These are phyloP conservation scores for Delitschia confertaspora DNA, from an alignment of 495 filamentous ascomycete species.

Conservation along the genomic window DNA sequence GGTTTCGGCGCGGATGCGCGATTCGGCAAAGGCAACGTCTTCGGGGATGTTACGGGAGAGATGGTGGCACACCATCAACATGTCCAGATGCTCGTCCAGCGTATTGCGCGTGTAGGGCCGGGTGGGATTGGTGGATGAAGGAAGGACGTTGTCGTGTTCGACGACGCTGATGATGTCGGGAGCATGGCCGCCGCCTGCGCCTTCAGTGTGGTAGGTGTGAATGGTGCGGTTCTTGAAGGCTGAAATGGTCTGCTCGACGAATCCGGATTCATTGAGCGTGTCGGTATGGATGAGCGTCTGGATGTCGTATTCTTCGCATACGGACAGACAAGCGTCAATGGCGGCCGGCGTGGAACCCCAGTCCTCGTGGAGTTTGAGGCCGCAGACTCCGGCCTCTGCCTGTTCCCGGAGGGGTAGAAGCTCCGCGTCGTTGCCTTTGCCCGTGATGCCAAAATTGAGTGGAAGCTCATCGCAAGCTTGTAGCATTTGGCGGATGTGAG, in stretches of 20 bases:
- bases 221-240: constrained; percentile 87
- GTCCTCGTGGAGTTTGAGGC: constrained; percentile 94
- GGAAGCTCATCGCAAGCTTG: constrained; percentile 82
- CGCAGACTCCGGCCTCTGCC: constrained; percentile 72
- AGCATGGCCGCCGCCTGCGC: constrained; percentile 90
- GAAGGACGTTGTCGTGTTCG: constrained; percentile 84
- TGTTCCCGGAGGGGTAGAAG: constrained; percentile 67
- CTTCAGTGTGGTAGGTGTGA: constrained; percentile 98
- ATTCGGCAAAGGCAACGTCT: constrained; percentile 93
- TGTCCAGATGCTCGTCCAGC: constrained; percentile 93
- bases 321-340: constrained; percentile 77
- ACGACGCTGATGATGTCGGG: constrained; percentile 96
- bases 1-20: constrained; percentile 88
- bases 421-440: constrained; percentile 89
- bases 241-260: constrained; percentile 84
- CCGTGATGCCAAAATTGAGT: constrained; percentile 87
- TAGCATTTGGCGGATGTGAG: constrained; percentile 85
- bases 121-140: constrained; percentile 88
- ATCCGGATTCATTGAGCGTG: constrained; percentile 94
- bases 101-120: constrained; percentile 89
- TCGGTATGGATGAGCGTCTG: constrained; percentile 97
- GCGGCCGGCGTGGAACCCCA: constrained; percentile 91
- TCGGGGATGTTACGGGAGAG: constrained; percentile 85
- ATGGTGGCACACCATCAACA: constrained; percentile 99
- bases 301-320: constrained; percentile 87